Base-by-base conservation (phyloP, 1,284 basidiomycete genomes). In the Thecaphora frezii region DNA sequence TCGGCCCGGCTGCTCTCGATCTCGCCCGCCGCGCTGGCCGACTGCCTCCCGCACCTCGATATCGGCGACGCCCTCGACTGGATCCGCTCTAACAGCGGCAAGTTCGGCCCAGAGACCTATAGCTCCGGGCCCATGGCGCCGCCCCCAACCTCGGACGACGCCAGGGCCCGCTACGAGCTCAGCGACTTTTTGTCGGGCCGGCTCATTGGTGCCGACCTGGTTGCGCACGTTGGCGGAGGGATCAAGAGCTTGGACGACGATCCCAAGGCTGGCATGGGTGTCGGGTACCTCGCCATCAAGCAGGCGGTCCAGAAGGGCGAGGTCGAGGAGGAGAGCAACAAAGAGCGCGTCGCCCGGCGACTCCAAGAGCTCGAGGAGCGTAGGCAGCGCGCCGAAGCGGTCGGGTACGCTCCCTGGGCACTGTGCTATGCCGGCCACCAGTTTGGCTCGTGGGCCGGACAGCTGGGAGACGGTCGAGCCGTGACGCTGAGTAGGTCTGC, bases 401-500 rank as follows among this genome's bases (percentile, higher is more conserved):
- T 47, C 26, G 57, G 58, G 33, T 69, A 72, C 41, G 71, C 60
- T 0, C 73, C 73, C 0, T 77, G 73, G 72, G 57, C 73, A n/a
- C 54, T 76, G 23, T 68, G 68, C 42, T 77, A 71, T 48, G 71
- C 72, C 14, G 77, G 80, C 1, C 75, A 81, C 39, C 93, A 97
- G 77, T 97, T 97, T 73, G 94, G 93, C 1, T 81, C 77, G 5
- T 97, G 89, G 88, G 94, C 94, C 1, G 92, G 93, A n/a, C 94
- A 97, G 79, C 84, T 98, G 2, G 94, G 94, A 10, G 94, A 98
- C 74, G 94, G 94, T 1, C 85, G 94, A 16, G 94, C 94, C 0
- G 89, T 93, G 26, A 90, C 90, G 10, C 84, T 98, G 48, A 46
- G 33, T 36, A 16, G 18, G 33, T 36, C 13, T 7, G 18, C 33